Percentiles rank a stretch among this genome's conserved stretches.
Conservation (phyloP, 345 rosid genomes). For the Heritiera fomes region DNA sequence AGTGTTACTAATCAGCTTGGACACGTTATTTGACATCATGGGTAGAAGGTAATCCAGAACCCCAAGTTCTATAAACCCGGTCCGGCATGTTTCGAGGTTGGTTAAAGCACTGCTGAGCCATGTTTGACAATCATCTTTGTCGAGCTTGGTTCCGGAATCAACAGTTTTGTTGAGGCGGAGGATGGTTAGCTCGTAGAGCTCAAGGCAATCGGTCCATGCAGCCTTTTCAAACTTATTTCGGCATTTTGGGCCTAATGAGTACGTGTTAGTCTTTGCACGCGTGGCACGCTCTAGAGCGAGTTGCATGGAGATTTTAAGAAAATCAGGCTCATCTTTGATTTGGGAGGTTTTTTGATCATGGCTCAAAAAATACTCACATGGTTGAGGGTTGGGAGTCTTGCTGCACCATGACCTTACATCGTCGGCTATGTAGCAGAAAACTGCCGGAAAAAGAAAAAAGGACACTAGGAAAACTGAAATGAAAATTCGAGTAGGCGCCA, state of each 20-base stretch:
- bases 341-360: conserved; percentile 27
- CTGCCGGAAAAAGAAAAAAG: conserved; percentile 33
- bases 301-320: conserved; percentile 44
- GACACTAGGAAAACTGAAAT: conserved; percentile 31
- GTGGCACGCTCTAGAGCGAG: conserved; percentile 60
- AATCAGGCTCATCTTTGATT: conserved; percentile 43
- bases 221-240: conserved; percentile 54
- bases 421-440: conserved; percentile 26
- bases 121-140: conserved; percentile 66
- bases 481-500: conserved; percentile 43
- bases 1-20: conserved; percentile 63
- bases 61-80: conserved; percentile 74
- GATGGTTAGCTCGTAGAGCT: conserved; percentile 50
- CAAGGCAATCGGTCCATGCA: conserved; percentile 72
- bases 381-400: conserved; percentile 65
- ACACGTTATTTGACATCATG: conserved; percentile 75
- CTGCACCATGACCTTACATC: conserved; percentile 57
- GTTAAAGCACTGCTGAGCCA: conserved; percentile 97
- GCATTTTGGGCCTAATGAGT: conserved; percentile 52
- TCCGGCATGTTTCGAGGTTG: conserved; percentile 70
- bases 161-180: conserved; percentile 59
- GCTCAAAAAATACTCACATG: conserved; percentile 60
- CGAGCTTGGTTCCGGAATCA: conserved; percentile 44
- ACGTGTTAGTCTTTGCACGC: conserved; percentile 41
- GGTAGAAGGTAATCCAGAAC: conserved; percentile 54